These are phyloP conservation scores for Phytophthora hibernalis DNA, from an alignment of 352 stramenopile genomes.

Conservation along the genomic window DNA sequence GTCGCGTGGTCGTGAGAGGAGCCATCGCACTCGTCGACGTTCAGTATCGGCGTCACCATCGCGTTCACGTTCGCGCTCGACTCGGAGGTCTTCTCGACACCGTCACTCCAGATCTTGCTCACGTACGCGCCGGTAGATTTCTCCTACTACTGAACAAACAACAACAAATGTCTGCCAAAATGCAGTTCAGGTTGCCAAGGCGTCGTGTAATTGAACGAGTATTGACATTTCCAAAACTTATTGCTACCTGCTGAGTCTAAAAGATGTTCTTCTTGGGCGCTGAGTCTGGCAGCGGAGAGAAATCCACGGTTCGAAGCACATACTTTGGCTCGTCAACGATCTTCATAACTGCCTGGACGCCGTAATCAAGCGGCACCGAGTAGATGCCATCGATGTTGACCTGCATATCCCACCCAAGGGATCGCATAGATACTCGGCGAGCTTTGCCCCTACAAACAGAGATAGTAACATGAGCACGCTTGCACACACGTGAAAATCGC, in stretches of 20 bases:
- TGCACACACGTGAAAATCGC: constrained; percentile 3
- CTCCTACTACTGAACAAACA: not conserved
- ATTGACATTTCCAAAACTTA: constrained; percentile 42
- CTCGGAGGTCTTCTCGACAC: constrained; percentile 24
- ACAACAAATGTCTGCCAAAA: not conserved
- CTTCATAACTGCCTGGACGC: constrained; percentile 92
- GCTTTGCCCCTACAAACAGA: constrained; percentile 68
- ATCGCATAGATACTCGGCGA: constrained; percentile 87
- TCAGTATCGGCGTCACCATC: constrained; percentile 49
- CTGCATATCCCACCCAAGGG: constrained; percentile 91
- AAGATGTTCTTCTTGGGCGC: constrained; percentile 41
- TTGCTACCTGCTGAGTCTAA: constrained; percentile 32
- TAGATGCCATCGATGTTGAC: constrained; percentile 90
- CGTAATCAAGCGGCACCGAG: constrained; percentile 88
- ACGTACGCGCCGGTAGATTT: constrained; percentile 26
- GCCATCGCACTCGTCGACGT: constrained; percentile 24
- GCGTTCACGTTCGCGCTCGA: constrained; percentile 39
- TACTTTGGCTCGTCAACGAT: constrained; percentile 90
- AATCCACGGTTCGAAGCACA: constrained; percentile 85
- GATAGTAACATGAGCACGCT: not conserved
- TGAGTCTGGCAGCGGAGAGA: constrained; percentile 43
- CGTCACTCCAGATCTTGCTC: constrained; percentile 44
- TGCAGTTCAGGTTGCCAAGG: not conserved
- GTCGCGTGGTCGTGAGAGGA: constrained; percentile 23
- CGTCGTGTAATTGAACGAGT: constrained; percentile 14